Base-by-base conservation (phyloP, 2,329 filamentous ascomycete genomes). In the Acephala macrosclerotiorum region DNA sequence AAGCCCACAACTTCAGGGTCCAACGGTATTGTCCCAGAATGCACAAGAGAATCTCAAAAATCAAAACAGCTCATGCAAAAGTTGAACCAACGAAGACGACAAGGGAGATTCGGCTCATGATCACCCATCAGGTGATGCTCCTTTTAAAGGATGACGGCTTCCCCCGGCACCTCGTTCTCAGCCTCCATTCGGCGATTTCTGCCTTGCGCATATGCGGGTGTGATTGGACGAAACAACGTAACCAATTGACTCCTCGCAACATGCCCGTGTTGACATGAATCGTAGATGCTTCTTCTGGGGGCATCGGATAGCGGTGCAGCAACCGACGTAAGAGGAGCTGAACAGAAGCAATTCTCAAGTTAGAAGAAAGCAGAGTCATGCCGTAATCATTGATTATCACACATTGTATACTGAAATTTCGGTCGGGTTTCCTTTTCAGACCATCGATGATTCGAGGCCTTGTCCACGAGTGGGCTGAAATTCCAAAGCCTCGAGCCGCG, bases 211-310 rank as follows among this genome's bases (percentile, higher is more conserved):
- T 2, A 3, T 7, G 16, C 14, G n/a, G 16, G 49, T 2, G 49
- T 29, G 22, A 53, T 53, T 53, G 49, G 49, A 26, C 14, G n/a
- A 22, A 53, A 53, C 14, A 9, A 33, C 49, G 18, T 25, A 53
- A 14, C 49, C 49, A 53, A 53, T 53, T 53, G 49, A 33, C 49
- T 14, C 22, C 12, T 18, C 49, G 49, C 3, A 53, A 7, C 16
- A 26, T 1, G 22, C 55, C 33, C 55, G 55, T 57, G 55, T 20
- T 35, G 35, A 57, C 55, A 57, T 57, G 55, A 57, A 57, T 57
- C 55, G 55, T 18, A 40, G 36, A 36, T 57, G 55, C 33, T 57
- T 38, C n/a, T 57, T 14, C 14, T 14, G 18, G 14, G 7, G 51
- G 25, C n/a, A 33, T n/a, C 14, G 51, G 18, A 25, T 51, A 6